Base-by-base conservation (phyloP, 345 rosid genomes). In the Euclidium syriacum region DNA sequence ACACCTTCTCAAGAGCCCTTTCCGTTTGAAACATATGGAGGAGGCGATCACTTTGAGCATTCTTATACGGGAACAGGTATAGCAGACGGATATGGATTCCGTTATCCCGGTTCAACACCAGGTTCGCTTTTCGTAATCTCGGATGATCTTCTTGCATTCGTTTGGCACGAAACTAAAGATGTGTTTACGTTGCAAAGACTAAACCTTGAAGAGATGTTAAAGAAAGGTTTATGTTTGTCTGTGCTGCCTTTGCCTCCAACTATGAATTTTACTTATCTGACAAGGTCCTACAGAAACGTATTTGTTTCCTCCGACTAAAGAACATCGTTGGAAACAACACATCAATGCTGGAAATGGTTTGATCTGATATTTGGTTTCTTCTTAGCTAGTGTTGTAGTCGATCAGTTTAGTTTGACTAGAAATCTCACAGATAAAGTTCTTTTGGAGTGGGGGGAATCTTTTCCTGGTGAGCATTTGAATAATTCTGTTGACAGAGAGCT, bases 311-410 rank as follows among this genome's bases (percentile, higher is more conserved):
- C 74, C 49, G 81, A 86, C 87, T 29, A 27, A 29, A 50, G n/a
- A 49, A 16, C 30, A 25, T 12, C 22, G n/a, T n/a, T n/a, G n/a
- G n/a, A n/a, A n/a, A n/a, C n/a, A n/a, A n/a, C n/a, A 23, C 47
- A 42, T 10, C 48, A 42, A 19, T 19, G n/a, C 14, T 19, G 25
- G 25, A n/a, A n/a, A 24, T 47, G 32, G n/a, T n/a, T n/a, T n/a
- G n/a, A n/a, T n/a, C n/a, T n/a, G 98, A 87, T 92, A 63, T 96
- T 92, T 64, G 98, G 98, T 59, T 92, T 92, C 88, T 92, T 92
- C 79, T 92, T 87, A 77, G 95, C 98, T 38, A 95, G 98, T 43
- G 58, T 91, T 64, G 87, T 91, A 25, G 90, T 91, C 52, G 88
- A 88, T 75, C 98, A 89, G 48, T 80, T 92, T 82, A 94, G 91